Evolutionary conservation across 2,329 filamentous ascomycete genomes (phyloP).

Genomic region (Blumeria graminis): DNA sequence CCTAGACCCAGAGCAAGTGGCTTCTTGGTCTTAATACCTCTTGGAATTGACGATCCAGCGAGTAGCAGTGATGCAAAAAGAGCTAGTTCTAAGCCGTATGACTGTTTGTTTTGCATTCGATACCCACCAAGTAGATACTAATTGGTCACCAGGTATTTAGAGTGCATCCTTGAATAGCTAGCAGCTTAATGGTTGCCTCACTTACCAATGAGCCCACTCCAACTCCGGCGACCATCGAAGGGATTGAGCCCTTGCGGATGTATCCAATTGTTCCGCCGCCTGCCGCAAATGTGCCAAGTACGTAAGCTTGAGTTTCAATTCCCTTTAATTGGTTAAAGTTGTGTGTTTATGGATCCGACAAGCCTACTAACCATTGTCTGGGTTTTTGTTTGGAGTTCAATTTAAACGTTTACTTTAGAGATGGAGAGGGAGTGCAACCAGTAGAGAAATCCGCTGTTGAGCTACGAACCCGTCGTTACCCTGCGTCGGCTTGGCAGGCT

Average conservation of each 20-base stretch:
- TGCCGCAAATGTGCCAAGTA: slow-evolving; percentile 62
- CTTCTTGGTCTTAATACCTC: slow-evolving; percentile 65
- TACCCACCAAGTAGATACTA: slow-evolving; percentile 52
- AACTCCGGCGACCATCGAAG: slow-evolving; percentile 64
- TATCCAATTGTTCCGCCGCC: slow-evolving; percentile 75
- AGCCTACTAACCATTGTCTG: no score
- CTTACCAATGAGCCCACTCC: slow-evolving; percentile 47
- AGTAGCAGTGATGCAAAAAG: slow-evolving; percentile 71
- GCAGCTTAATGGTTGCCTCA: not conserved
- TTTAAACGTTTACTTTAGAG: no score
- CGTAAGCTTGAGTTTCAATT: slow-evolving; percentile 41
- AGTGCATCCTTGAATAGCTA: no score
- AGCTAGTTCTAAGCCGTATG: slow-evolving; percentile 74
- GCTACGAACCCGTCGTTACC: no score
- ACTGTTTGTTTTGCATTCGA: slow-evolving; percentile 47
- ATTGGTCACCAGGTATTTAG: not conserved
- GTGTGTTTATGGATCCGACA: no score
- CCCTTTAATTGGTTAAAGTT: slow-evolving; percentile 6
- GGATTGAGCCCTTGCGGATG: slow-evolving; percentile 59
- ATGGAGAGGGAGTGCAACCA: no score
- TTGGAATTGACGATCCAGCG: slow-evolving; percentile 60
- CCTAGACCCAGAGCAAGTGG: slow-evolving; percentile 63
- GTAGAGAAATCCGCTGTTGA: no score
- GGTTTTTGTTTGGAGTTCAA: no score
- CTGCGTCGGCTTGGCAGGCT: no score